Base-by-base conservation (phyloP, 2,329 filamentous ascomycete genomes). In the Hymenotorrendiella dingleyae region DNA sequence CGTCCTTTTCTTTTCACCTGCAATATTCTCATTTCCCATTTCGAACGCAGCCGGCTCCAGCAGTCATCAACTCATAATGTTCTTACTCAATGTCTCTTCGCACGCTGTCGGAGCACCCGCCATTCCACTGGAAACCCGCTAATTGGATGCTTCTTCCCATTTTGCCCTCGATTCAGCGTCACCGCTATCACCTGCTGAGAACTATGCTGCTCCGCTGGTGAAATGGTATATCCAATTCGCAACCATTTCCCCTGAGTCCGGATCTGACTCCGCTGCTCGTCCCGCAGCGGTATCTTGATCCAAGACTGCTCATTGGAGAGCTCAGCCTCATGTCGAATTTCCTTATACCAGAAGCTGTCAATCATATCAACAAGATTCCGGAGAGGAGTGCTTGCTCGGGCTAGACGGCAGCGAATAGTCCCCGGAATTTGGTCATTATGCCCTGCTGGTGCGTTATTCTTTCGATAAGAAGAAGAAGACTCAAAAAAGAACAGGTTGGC, bases 401-500 rank as follows among this genome's bases (percentile, higher is more conserved):
- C 37, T 11, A 40, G 37, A 4, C 37, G 37, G 12, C 37, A 40
- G n/a, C 37, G 28, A 16, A 33, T 40, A 8, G 27, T 32, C 24
- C 37, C 37, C n/a, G 37, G 28, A 2, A 40, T 28, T 8, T 33
- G 19, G 21, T 21, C 8, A 33, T 33, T 33, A 11, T 33, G 30
- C 16, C 30, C 21, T 21, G 30, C 19, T 10, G 17, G 12, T 5
- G 30, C n/a, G 16, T 16, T 33, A 9, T 33, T 33, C 17, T 19
- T 20, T 40, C 37, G 37, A 27, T 40, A 28, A 22, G 16, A 24
- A 17, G 28, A 29, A 21, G 17, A 23, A 17, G 44, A 40, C 22
- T 46, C 44, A 20, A 46, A 46, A 30, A 46, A 46, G 20, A 46
- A 42, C 17, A 46, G 36, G 14, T 40, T 43, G 6, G 40, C 44